Evolutionary conservation across 2,329 filamentous ascomycete species (phyloP).

Genomic region (Ascochyta pisi): DNA sequence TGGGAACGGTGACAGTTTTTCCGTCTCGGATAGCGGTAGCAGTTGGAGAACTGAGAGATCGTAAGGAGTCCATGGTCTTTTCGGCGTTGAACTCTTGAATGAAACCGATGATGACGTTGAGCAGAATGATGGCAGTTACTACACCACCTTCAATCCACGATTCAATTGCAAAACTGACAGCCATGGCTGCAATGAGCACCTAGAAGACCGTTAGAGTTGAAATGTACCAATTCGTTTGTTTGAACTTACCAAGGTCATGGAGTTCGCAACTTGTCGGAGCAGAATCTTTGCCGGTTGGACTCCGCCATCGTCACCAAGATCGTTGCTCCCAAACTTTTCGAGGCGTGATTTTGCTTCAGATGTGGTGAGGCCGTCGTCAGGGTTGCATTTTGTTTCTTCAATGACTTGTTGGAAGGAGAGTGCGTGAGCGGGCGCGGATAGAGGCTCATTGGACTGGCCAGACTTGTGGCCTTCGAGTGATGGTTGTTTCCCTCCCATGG

Average conservation of each 20-base stretch:
- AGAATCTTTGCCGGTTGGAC: constrained; percentile 78
- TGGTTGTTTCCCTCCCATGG: constrained; percentile 48
- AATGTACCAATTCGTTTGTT: not conserved
- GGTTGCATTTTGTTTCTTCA: constrained; percentile 65
- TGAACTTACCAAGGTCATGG: constrained; percentile 71
- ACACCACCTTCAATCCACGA: constrained; percentile 58
- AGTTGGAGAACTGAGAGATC: constrained; percentile 54
- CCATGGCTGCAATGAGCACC: constrained; percentile 56
- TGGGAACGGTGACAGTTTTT: constrained; percentile 58
- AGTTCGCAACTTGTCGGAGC: constrained; percentile 76
- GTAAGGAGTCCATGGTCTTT: constrained; percentile 57
- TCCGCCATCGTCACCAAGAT: constrained; percentile 72
- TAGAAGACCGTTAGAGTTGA: constrained; percentile 15
- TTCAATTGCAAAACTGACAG: constrained; percentile 53
- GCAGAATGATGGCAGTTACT: constrained; percentile 53
- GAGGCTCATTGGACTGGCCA: constrained; percentile 58
- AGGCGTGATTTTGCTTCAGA: constrained; percentile 59
- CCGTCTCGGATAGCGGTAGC: constrained; percentile 60
- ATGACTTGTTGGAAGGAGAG: constrained; percentile 62
- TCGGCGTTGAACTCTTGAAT: constrained; percentile 56
- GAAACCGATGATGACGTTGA: constrained; percentile 57
- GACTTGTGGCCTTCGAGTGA: constrained; percentile 50
- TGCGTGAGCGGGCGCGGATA: constrained; percentile 68
- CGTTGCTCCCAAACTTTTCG: constrained; percentile 68
- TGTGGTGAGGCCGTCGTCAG: constrained; percentile 71